Percentiles rank a stretch among this genome's conserved stretches.
Evolutionary conservation across 192 early-diverging fungal species (phyloP).

Genomic region (Coemansia sp.): DNA sequence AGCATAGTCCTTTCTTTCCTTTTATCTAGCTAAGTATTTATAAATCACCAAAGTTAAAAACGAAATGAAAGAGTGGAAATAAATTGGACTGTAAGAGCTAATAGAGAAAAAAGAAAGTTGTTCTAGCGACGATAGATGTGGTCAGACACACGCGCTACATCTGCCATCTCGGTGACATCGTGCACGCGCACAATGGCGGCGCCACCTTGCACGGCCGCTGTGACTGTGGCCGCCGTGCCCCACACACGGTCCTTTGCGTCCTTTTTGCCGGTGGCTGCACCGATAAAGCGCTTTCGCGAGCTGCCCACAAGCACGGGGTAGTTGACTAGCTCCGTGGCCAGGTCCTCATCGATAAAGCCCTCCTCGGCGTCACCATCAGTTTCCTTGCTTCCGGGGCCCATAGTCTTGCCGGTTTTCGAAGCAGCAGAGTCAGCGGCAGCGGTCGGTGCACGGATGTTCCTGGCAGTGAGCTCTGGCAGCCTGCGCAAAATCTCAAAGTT

Average conservation of each 20-base stretch:
- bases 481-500: conserved; percentile 82
- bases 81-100: neutral
- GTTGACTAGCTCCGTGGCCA: conserved; percentile 49
- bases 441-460: conserved; percentile 26
- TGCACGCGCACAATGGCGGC: conserved; percentile 88
- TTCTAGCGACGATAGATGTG: conserved; percentile 50
- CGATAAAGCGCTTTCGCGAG: conserved; percentile 91
- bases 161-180: conserved; percentile 91
- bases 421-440: neutral
- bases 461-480: conserved; percentile 57
- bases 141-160: conserved; percentile 86
- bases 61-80: neutral
- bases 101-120: neutral
- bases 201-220: conserved; percentile 77
- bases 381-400: neutral
- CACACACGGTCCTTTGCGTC: conserved; percentile 73
- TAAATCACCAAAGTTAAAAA: neutral
- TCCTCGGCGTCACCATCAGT: conserved; percentile 25
- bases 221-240: conserved; percentile 89
- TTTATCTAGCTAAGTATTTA: no score
- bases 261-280: conserved; percentile 62
- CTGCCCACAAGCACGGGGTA: conserved; percentile 89
- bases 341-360: conserved; percentile 47
- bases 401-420: conserved; percentile 5
- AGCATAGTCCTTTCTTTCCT: neutral